Evolutionary conservation across 116 monocot genomes (phyloP).

Genomic region (Phalaenopsis hybrid): DNA sequence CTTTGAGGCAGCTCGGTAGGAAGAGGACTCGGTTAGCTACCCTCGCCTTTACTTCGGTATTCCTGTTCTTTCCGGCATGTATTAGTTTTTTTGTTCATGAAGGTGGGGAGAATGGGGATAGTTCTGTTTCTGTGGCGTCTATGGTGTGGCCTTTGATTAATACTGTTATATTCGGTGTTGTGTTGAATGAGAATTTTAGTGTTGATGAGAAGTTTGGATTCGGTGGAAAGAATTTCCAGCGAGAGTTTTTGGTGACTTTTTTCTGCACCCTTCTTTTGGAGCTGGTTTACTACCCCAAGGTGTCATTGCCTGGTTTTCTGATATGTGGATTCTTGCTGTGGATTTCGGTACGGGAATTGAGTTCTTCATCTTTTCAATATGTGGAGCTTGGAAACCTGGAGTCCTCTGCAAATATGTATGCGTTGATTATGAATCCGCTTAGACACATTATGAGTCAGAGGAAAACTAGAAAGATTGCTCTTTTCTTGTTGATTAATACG

Average conservation of each 20-base stretch:
- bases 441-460: slow-evolving; percentile 68
- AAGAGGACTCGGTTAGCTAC: slow-evolving; percentile 26
- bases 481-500: slow-evolving; percentile 79
- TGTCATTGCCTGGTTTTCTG: slow-evolving; percentile 62
- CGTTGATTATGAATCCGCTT: slow-evolving; percentile 50
- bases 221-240: slow-evolving; percentile 31
- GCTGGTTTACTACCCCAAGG: slow-evolving; percentile 70
- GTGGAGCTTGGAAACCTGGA: slow-evolving; percentile 41
- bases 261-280: slow-evolving; percentile 60
- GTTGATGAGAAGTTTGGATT: slow-evolving; percentile 26
- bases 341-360: slow-evolving; percentile 54
- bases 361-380: slow-evolving; percentile 33
- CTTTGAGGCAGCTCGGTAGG: slow-evolving; percentile 33
- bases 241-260: slow-evolving; percentile 60
- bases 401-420: slow-evolving; percentile 34
- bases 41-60: slow-evolving; percentile 41
- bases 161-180: slow-evolving; percentile 69
- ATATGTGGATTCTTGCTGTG: slow-evolving; percentile 62
- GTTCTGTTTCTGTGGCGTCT: slow-evolving; percentile 10
- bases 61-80: slow-evolving; percentile 55
- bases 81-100: slow-evolving; percentile 20
- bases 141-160: slow-evolving; percentile 70
- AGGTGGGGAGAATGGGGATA: not conserved
- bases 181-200: slow-evolving; percentile 40
- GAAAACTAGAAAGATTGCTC: slow-evolving; percentile 85